A percentile compares a stretch with the other conserved stretches of the same genome.
Conservation (phyloP, 2,329 filamentous ascomycete genomes). For the Magnaporthiopsis rhizophila region DNA sequence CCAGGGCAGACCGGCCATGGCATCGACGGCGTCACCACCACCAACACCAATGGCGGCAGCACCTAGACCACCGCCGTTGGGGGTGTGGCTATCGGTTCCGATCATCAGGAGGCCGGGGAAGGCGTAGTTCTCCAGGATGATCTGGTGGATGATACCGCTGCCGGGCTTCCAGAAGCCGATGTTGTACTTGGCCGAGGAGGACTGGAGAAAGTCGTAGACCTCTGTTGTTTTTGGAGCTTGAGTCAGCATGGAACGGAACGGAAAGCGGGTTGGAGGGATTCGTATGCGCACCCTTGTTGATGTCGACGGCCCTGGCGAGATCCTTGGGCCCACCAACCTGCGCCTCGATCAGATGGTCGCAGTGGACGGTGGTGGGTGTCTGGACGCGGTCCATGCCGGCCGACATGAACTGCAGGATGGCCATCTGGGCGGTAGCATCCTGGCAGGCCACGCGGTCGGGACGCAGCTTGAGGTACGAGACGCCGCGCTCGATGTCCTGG, state of each 20-base stretch:
- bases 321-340: slow-evolving; percentile 91
- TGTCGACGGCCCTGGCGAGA: slow-evolving; percentile 78
- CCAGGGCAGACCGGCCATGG: slow-evolving; percentile 96
- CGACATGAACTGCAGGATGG: slow-evolving; percentile 99
- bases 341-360: slow-evolving; percentile 98
- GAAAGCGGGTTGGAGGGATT: background rate
- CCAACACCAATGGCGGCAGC: slow-evolving; percentile 94
- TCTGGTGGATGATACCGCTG: slow-evolving; percentile 99
- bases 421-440: slow-evolving; percentile 99
- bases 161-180: slow-evolving; percentile 99
- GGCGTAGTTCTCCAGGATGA: slow-evolving; percentile 96
- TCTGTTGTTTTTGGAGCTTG: background rate
- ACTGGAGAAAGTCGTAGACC: slow-evolving; percentile 93
- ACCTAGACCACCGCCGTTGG: slow-evolving; percentile 92
- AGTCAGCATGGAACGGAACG: background rate
- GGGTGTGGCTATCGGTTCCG: slow-evolving; percentile 92
- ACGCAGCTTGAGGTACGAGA: slow-evolving; percentile 91
- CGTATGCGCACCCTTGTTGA: slow-evolving; percentile 71
- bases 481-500: slow-evolving; percentile 93
- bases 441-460: slow-evolving; percentile 98
- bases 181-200: slow-evolving; percentile 97
- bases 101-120: slow-evolving; percentile 98
- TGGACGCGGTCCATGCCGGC: slow-evolving; percentile 93
- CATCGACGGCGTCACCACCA: slow-evolving; percentile 96
- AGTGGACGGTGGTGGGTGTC: slow-evolving; percentile 93